Evolutionary conservation across 2,329 filamentous ascomycete genomes (phyloP), one percentile per base, ranked within the genome.

Genomic region (Hymenoscyphus albidus): DNA sequence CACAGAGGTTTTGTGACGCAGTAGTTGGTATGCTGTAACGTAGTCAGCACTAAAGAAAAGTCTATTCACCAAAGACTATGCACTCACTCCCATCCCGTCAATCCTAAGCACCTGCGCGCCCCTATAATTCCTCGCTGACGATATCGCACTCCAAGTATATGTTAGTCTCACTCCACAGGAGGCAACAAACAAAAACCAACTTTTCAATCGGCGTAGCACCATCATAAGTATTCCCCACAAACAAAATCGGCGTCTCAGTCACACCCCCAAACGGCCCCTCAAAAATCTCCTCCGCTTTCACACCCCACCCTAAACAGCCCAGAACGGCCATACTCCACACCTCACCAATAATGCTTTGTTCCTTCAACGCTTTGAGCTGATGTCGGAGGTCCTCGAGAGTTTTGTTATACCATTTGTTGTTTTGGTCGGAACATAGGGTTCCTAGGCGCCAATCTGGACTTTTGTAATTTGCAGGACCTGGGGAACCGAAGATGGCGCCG

Each of bases 281-380:
- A 27, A 51, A 51, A 13, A 12, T 51, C 7, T 59, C 61, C 13
- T 22, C 44, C 22, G 40, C 38, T 54, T 59, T 59, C 14, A 62
- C 58, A 2, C 38, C 12, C 61, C 61, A 62, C 2, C 61, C 61
- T 5, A 42, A 27, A 38, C 61, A 62, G 51, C 55, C 61, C 14
- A 62, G 54, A 27, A 44, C 39, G 4, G 38, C 12, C 39, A 58
- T 58, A 32, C 54, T 62, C 61, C 56, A 62, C 0, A 51, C 16
- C 40, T 62, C 61, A 40, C 61, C 61, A n/a, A 62, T 59, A 31
- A 62, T 62, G 18, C 61, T 59, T 39, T 62, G 32, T 22, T 40
- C n/a, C 32, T 62, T 55, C 9, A 62, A 18, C 1, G 32, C 39
- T 58, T 58, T 27, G 10, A 62, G 16, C 18, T 32, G 55, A 35